These are phyloP conservation scores for Arthrinium puccinioides DNA, from an alignment of 2,329 filamentous ascomycete genomes.

Conservation along the genomic window DNA sequence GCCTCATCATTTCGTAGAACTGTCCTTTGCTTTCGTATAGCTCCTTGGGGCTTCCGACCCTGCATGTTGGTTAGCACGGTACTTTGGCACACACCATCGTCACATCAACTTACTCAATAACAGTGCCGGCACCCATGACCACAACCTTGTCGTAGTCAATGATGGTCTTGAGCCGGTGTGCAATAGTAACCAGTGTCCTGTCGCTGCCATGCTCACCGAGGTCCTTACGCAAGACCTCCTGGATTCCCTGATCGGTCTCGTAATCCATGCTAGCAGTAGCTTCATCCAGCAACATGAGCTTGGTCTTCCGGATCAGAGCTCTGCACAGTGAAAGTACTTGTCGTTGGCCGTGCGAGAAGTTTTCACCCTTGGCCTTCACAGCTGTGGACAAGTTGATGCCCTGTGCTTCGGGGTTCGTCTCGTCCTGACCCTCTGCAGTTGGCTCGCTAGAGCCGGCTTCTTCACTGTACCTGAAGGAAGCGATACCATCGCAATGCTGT, in stretches of 20 bases:
- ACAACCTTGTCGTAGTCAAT: slow-evolving; percentile 53
- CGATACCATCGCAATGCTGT: slow-evolving; percentile 53
- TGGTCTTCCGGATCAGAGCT: slow-evolving; percentile 46
- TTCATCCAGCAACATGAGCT: slow-evolving; percentile 50
- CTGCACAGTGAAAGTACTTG: slow-evolving; percentile 52
- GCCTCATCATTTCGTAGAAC: slow-evolving; percentile 49
- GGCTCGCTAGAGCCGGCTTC: slow-evolving; percentile 6
- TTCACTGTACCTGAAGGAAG: slow-evolving; percentile 26
- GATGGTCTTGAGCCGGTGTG: slow-evolving; percentile 50
- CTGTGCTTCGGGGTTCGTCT: slow-evolving; percentile 8
- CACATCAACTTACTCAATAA: slow-evolving; percentile 39
- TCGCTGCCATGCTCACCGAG: slow-evolving; percentile 35
- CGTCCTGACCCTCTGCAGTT: background rate
- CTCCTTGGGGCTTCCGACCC: slow-evolving; percentile 37
- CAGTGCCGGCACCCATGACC: slow-evolving; percentile 46
- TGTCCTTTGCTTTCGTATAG: slow-evolving; percentile 36
- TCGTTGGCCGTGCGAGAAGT: slow-evolving; percentile 51
- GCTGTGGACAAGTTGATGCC: slow-evolving; percentile 33
- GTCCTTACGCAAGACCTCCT: slow-evolving; percentile 43
- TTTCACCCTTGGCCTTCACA: slow-evolving; percentile 45
- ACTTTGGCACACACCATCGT: background rate
- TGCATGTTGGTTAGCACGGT: slow-evolving; percentile 10
- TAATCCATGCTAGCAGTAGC: slow-evolving; percentile 55
- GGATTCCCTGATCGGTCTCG: slow-evolving; percentile 48
- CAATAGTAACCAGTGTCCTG: slow-evolving; percentile 50